phyloP scores from a whole-genome alignment of 2,329 filamentous ascomycete genomes.

The Akanthomyces uredinophilus region DNA sequence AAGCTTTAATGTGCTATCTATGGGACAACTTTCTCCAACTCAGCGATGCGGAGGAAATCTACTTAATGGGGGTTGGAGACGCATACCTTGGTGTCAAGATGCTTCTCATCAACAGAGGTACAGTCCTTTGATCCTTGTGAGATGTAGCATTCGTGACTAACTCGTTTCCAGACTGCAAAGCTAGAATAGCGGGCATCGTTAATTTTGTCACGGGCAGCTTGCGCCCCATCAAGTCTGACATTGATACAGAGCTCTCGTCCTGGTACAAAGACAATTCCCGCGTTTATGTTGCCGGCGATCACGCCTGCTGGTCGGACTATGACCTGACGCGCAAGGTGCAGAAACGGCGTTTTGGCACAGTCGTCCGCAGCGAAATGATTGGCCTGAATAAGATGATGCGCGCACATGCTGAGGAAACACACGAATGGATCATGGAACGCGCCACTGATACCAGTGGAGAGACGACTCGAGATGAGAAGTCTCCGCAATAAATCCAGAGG shows the following conservation, averaged over 20 bases:
- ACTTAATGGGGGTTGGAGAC: slow-evolving; percentile 84
- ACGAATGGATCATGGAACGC: slow-evolving; percentile 45
- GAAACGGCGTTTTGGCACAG: slow-evolving; percentile 56
- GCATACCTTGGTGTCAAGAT: slow-evolving; percentile 80
- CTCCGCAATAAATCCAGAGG: slow-evolving; percentile 17
- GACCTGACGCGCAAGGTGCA: slow-evolving; percentile 54
- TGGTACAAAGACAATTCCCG: slow-evolving; percentile 84
- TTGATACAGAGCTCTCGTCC: slow-evolving; percentile 62
- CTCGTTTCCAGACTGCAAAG: slow-evolving; percentile 51
- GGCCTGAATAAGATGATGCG: slow-evolving; percentile 54
- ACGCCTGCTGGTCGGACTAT: slow-evolving; percentile 68
- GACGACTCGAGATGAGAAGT: slow-evolving; percentile 46
- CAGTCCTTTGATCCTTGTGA: neutral
- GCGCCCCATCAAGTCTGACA: slow-evolving; percentile 73
- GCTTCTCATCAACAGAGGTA: slow-evolving; percentile 71
- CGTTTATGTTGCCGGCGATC: slow-evolving; percentile 70
- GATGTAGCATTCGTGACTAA: slow-evolving; percentile 16
- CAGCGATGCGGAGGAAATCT: slow-evolving; percentile 65
- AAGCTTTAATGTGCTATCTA: slow-evolving; percentile 75
- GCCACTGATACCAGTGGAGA: slow-evolving; percentile 35
- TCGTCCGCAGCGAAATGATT: slow-evolving; percentile 44
- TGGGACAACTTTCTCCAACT: slow-evolving; percentile 97
- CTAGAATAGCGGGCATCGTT: slow-evolving; percentile 65
- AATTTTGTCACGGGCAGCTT: slow-evolving; percentile 77
- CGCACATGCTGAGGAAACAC: slow-evolving; percentile 46